Percentiles rank a stretch among this genome's conserved stretches.
Conservation (phyloP, 2,329 filamentous ascomycete species). For the Dryadomyces quercivorus region DNA sequence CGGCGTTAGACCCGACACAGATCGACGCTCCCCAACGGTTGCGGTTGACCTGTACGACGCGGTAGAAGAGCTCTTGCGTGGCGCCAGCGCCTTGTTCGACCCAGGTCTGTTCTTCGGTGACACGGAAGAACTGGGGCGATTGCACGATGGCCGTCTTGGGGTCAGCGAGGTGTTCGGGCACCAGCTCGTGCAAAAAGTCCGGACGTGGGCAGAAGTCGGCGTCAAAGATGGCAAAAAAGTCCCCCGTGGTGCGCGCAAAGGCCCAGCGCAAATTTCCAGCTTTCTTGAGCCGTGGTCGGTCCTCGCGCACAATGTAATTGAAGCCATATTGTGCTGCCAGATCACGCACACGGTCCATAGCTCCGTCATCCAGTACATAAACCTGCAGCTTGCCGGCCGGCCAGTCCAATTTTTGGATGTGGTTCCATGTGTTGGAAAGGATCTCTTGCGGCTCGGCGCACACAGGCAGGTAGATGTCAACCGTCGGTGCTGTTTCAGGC, state of each 20-base stretch:
- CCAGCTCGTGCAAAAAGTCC: conserved; percentile 1
- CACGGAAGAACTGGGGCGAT: conserved; percentile 5
- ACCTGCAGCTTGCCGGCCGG: not conserved
- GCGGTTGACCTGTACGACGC: conserved; percentile 5
- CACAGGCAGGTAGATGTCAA: conserved; percentile 4
- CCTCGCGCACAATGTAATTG: conserved; percentile 3
- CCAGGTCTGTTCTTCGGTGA: conserved; percentile 4
- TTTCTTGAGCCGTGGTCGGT: conserved; percentile 4
- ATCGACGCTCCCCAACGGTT: conserved; percentile 5
- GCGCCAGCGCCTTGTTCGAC: conserved; percentile 5
- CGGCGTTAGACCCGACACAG: conserved; percentile 4
- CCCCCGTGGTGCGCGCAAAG: not conserved
- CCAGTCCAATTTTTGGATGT: conserved; percentile 2
- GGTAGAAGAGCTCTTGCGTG: conserved; percentile 7
- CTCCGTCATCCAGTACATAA: conserved; percentile 4
- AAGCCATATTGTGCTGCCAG: not conserved
- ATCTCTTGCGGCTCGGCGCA: conserved; percentile 3
- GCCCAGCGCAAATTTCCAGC: conserved; percentile 6
- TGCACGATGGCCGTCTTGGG: conserved; percentile 4
- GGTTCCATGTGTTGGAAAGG: conserved; percentile 3
- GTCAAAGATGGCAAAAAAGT: conserved; percentile 5
- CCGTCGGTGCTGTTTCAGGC: not conserved
- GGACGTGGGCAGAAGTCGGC: conserved; percentile 5
- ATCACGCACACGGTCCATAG: not conserved
- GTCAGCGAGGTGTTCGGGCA: not conserved